Percentiles rank a stretch among this genome's conserved stretches.
These are phyloP conservation scores for Harrya chromipes DNA, from an alignment of 768 basidiomycete genomes.

Conservation along the genomic window DNA sequence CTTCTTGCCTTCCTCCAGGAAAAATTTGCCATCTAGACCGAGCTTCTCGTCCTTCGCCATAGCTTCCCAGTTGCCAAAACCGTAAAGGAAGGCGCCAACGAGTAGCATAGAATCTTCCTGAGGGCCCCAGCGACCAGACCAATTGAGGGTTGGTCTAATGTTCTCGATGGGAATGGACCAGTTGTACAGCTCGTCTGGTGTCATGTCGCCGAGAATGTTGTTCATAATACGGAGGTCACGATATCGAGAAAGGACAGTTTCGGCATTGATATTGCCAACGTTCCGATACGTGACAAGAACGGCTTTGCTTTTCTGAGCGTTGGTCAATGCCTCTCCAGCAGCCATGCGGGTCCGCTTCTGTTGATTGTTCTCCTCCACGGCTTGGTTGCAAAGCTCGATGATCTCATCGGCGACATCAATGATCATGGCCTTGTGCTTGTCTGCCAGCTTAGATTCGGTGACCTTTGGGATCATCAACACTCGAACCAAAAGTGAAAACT, in stretches of 20 bases:
- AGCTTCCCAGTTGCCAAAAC: slow-evolving; percentile 96
- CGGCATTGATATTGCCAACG: slow-evolving; percentile 94
- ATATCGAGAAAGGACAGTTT: slow-evolving; percentile 88
- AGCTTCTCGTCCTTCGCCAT: slow-evolving; percentile 88
- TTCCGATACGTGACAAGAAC: slow-evolving; percentile 88
- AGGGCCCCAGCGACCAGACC: slow-evolving; percentile 94
- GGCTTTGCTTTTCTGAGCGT: slow-evolving; percentile 95
- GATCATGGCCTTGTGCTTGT: slow-evolving; percentile 93
- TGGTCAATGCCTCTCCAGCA: slow-evolving; percentile 84
- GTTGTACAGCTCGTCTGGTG: slow-evolving; percentile 62
- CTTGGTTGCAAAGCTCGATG: slow-evolving; percentile 76
- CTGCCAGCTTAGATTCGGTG: slow-evolving; percentile 81
- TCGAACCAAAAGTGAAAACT: neutral
- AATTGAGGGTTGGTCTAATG: slow-evolving; percentile 90
- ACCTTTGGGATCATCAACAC: slow-evolving; percentile 49
- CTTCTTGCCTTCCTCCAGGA: slow-evolving; percentile 97
- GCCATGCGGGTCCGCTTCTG: slow-evolving; percentile 74
- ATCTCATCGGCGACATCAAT: slow-evolving; percentile 91
- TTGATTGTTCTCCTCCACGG: slow-evolving; percentile 80
- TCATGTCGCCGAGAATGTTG: slow-evolving; percentile 66
- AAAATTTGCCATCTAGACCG: slow-evolving; percentile 88
- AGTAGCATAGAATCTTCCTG: slow-evolving; percentile 93
- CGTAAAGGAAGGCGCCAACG: slow-evolving; percentile 89
- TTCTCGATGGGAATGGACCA: slow-evolving; percentile 92
- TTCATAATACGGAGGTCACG: slow-evolving; percentile 87